Evolutionary conservation across 2,329 filamentous ascomycete genomes (phyloP), one percentile per base, ranked within the genome.

Genomic region (Fusarium sp.): DNA sequence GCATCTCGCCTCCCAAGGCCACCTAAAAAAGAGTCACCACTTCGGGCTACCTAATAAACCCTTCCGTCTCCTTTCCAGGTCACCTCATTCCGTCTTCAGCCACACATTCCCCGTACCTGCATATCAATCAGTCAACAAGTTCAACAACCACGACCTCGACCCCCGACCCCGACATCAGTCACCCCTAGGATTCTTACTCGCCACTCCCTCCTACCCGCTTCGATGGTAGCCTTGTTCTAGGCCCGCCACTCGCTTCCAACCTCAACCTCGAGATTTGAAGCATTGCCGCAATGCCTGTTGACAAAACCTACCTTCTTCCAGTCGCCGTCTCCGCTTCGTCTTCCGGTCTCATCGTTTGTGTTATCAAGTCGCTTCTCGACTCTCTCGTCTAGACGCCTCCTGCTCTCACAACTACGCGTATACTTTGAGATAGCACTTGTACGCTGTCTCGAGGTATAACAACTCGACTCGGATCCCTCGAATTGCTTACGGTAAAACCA

Each of bases 241-340:
- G 77, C 72, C 80, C 77, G 75, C 79, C 79, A 76, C 63, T 70
- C 66, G 74, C 68, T 73, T 74, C 71, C 58, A 68, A 77, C 74
- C 69, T 78, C 76, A 69, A 38, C 63, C 63, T 70, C 73, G 73
- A 77, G 66, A 66, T 68, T 76, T 65, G 77, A 79, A 82, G 81
- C 79, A 80, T 80, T 82, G 74, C 78, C 82, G 90, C 85, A 79
- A 92, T 92, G 90, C 86, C 85, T 88, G 80, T 90, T 90, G 86
- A 84, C 86, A 85, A 82, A 83, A 82, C 81, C 78, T 79, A 78
- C 79, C 77, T 81, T 81, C 85, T 84, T 85, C 87, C 89, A 91
- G 90, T 91, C 89, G 89, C 87, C 88, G 85, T 89, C 88, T 88
- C 85, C 83, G 88, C 86, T 84, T 86, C 84, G 89, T 90, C 87